Base-by-base conservation (phyloP, 1,284 basidiomycete species). In the Boletus putidus region DNA sequence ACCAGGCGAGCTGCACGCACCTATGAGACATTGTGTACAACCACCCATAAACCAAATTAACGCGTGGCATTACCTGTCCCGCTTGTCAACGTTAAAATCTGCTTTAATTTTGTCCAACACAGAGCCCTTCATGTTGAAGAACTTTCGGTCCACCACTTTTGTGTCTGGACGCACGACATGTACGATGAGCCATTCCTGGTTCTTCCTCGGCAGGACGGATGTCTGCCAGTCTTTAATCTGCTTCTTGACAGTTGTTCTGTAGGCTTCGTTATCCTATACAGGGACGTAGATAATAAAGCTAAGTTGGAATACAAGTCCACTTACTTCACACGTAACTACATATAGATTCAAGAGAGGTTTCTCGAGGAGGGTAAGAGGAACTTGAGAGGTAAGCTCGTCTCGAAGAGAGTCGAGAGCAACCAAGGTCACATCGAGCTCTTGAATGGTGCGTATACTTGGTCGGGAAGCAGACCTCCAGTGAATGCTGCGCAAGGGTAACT, bases 161-260 rank as follows among this genome's bases (percentile, higher is more conserved):
- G 79, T 73, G 63, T 91, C 90, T 10, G 89, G 83, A 55, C 84
- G 81, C 48, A 93, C 85, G 52, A 97, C 85, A 63, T 95, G 88
- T 3, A 97, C 79, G 57, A 97, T 91, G 49, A 95, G 78, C 86
- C 94, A 96, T 75, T 96, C 93, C 69, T 94, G 91, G 68, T 88
- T 86, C 75, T 87, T 91, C 61, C 86, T 79, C n/a, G 85, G 77
- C 31, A 80, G 77, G 29, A 94, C 78, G 3, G 81, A 75, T 6
- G 81, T 79, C 56, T 94, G 86, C 96, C 96, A 98, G 62, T 96
- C 92, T 68, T 92, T 91, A 63, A 98, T 89, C 70, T 96, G 92
- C 62, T 88, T 91, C 69, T 87, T 88, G 20, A 91, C 81, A 4
- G 82, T 82, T 42, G 81, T 82, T 69, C 88, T 89, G 78, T 98